Percentiles rank a stretch among this genome's conserved stretches.
Conservation (phyloP, 768 basidiomycete species). For the Tremella fuciformis region DNA sequence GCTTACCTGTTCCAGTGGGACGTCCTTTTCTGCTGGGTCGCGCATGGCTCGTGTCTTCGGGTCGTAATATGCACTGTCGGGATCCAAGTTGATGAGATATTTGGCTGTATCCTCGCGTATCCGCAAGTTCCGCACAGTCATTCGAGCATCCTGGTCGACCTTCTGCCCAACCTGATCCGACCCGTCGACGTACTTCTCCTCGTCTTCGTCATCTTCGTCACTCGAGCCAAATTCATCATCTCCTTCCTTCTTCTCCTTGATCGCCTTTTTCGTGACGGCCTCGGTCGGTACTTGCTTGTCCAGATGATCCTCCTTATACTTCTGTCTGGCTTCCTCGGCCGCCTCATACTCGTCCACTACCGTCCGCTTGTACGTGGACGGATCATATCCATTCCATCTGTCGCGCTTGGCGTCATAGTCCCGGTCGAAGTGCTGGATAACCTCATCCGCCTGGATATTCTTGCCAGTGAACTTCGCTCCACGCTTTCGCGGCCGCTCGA, state of each 20-base stretch:
- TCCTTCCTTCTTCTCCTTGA: constrained; percentile 55
- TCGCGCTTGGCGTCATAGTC: constrained; percentile 91
- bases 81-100: constrained; percentile 94
- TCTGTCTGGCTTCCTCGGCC: constrained; percentile 83
- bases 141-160: constrained; percentile 94
- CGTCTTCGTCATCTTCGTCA: constrained; percentile 75
- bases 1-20: constrained; percentile 64
- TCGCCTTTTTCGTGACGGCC: constrained; percentile 72
- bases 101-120: constrained; percentile 99
- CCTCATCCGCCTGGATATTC: constrained; percentile 86
- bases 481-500: constrained; percentile 93
- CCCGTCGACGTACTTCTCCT: constrained; percentile 96
- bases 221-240: constrained; percentile 90
- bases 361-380: constrained; percentile 72
- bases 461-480: constrained; percentile 90
- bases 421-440: constrained; percentile 70
- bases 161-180: constrained; percentile 98
- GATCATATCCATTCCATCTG: constrained; percentile 97
- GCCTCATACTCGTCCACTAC: constrained; percentile 94
- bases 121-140: constrained; percentile 95
- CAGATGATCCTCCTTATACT: constrained; percentile 90
- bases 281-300: constrained; percentile 95
- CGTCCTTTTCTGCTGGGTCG: constrained; percentile 78
- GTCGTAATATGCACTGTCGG: constrained; percentile 94
- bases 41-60: constrained; percentile 99